Evolutionary conservation across 176 grass and related monocot species (phyloP), one percentile per base, ranked within the genome.

Genomic region (Guadua angustifolia): DNA sequence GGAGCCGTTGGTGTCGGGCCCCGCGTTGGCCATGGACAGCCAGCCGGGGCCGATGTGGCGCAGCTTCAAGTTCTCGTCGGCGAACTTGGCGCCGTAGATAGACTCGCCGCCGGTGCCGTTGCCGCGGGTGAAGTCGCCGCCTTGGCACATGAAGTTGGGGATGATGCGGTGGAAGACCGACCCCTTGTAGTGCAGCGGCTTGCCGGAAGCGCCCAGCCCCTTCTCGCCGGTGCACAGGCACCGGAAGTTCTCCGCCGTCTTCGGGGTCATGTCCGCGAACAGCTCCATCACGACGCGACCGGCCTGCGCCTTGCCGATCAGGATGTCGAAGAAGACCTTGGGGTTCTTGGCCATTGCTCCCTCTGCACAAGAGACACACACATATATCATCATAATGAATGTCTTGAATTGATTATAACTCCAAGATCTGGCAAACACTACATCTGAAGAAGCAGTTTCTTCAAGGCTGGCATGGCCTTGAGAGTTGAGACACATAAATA

Each of bases 131-230:
- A 95, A 95, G 80, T 95, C 93, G 26, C 93, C 93, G 70, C 93
- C 93, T 75, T 90, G 93, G 82, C 93, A 95, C 93, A 95, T 95
- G 88, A 95, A 95, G 4, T 79, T 42, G 5, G 93, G 85, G 90
- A 95, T 95, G 0, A 95, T 85, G 66, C 93, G 90, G 93, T 95
- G 93, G 83, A 95, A 95, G 0, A 40, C 0, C 1, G 90, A 95
- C 5, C 94, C 91, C 79, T 96, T 96, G 80, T 87, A 96, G 67
- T 95, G 94, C 45, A 92, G 85, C 55, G 68, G 59, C 81, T 89
- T 95, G 22, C 91, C 91, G 0, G 62, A 90, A 10, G 24, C 4
- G 75, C 91, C 88, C 4, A 89, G 71, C 10, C 88, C 91, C 71
- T 87, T 85, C 70, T 89, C 86, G 35, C 94, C 94, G 4, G 91